Percentiles rank a stretch among this genome's conserved stretches.
Evolutionary conservation across 306 rosid genomes (phyloP).

Genomic region (Lablab purpureus): DNA sequence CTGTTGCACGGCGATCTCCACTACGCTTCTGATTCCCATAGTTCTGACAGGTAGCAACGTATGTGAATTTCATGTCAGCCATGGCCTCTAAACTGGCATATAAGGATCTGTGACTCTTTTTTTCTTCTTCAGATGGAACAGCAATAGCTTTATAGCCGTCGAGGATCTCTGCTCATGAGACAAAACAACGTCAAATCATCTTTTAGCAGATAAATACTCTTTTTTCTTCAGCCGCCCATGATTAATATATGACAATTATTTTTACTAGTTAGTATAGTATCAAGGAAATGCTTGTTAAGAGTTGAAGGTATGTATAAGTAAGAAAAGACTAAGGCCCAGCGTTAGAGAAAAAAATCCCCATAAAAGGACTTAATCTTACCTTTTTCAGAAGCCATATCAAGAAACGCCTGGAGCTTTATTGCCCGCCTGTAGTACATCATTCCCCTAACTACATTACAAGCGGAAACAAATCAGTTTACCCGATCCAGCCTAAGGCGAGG

Average conservation of each 20-base stretch:
- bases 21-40: conserved; percentile 96
- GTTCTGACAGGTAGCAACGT: conserved; percentile 95
- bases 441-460: conserved; percentile 82
- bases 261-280: not conserved
- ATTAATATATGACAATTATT: conserved; percentile 33
- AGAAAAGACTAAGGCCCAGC: conserved; percentile 27
- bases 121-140: conserved; percentile 81
- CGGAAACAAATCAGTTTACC: conserved; percentile 37
- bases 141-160: conserved; percentile 89
- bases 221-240: conserved; percentile 1
- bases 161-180: conserved; percentile 75
- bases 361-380: conserved; percentile 59
- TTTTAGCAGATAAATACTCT: conserved; percentile 27
- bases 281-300: conserved; percentile 30
- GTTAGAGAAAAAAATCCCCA: conserved; percentile 23
- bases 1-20: conserved; percentile 98
- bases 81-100: conserved; percentile 88
- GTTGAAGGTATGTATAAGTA: conserved; percentile 5
- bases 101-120: conserved; percentile 84
- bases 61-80: conserved; percentile 98
- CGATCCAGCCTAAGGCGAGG: conserved; percentile 31
- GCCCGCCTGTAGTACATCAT: conserved; percentile 98
- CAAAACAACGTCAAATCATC: conserved; percentile 33
- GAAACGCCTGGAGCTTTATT: conserved; percentile 97
- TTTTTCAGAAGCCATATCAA: conserved; percentile 86